Base-by-base conservation (phyloP, 148 eudicot species). In the Vaccinium vitisidaea region DNA sequence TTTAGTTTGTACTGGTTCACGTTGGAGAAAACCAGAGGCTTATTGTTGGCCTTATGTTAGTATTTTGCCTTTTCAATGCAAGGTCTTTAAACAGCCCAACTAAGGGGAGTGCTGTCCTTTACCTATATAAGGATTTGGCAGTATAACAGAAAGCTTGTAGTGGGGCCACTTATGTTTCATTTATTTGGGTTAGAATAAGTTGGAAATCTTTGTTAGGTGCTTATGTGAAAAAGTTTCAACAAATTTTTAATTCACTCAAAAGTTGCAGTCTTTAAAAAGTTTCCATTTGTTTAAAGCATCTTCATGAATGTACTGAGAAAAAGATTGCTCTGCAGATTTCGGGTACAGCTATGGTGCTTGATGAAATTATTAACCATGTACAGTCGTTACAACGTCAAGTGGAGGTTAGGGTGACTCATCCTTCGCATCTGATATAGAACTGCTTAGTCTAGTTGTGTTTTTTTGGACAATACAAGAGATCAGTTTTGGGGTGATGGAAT, bases 281-380 rank as follows among this genome's bases (percentile, higher is more conserved):
- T 73, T 73, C n/a, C 49, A 73, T 16, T 73, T 73, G 77, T 39
- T 23, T 25, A 27, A 27, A 84, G 80, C 58, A 76, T 43, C 46
- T 27, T 49, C 69, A 54, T 85, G 30, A 25, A 4, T 74, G 36
- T 46, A 75, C 43, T 63, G 19, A 65, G 30, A 15, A 65, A 63
- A 77, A 71, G 67, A 84, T 53, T 79, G 71, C 21, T 80, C 67
- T 88, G 89, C 95, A 97, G 99, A 94, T 97, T 87, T 91, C 96
- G 56, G 98, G 99, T 81, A 95, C 98, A 74, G 96, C 98, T 39
- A 87, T 93, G 89, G 98, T 97, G 88, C 90, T 97, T 87, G 99
- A 97, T 88, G 98, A 97, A 87, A 97, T 97, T 79, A 97, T 97
- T 80, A 97, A 94, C 86, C 98, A 97, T 85, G 99, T 97, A 80